Conservation (phyloP, 1,139 yeast species). For the Candida buenavistaensis region DNA sequence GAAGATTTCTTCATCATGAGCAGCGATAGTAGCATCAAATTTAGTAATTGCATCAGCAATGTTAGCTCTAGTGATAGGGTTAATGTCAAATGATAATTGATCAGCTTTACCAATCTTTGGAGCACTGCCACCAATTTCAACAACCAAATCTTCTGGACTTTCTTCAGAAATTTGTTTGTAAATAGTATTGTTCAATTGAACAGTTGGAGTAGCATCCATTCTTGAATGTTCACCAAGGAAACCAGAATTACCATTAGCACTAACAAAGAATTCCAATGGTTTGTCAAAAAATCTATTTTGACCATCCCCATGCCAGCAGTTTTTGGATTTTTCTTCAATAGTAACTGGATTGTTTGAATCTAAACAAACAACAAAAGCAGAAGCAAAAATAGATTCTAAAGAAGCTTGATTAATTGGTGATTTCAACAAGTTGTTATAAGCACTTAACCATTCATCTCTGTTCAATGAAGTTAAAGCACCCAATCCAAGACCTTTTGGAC, state of each 20-base stretch:
- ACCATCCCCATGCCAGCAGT: conserved; percentile 95
- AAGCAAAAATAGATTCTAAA: conserved; percentile 67
- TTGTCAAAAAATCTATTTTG: conserved; percentile 89
- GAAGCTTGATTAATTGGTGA: conserved; percentile 60
- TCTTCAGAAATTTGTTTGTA: conserved; percentile 55
- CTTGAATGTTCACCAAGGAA: conserved; percentile 95
- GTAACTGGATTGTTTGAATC: conserved; percentile 77
- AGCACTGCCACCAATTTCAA: conserved; percentile 27
- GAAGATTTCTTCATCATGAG: conserved; percentile 64
- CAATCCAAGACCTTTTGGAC: conserved; percentile 48
- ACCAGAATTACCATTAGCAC: conserved; percentile 86
- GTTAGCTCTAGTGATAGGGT: conserved; percentile 50
- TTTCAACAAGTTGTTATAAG: conserved; percentile 57
- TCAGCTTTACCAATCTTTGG: conserved; percentile 24
- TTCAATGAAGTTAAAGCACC: conserved; percentile 84
- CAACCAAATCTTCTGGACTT: conserved; percentile 33
- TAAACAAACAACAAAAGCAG: conserved; percentile 79
- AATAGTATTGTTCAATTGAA: conserved; percentile 79
- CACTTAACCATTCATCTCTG: conserved; percentile 77
- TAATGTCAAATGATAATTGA: conserved; percentile 44
- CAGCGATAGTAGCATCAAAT: conserved; percentile 51
- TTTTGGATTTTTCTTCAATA: conserved; percentile 80
- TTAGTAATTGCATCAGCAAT: conserved; percentile 57
- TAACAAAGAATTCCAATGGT: conserved; percentile 81
- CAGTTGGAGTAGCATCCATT: conserved; percentile 98